Evolutionary conservation across 2,329 filamentous ascomycete species (phyloP), one percentile per base, ranked within the genome.

Genomic region (Laburnicola sp.): DNA sequence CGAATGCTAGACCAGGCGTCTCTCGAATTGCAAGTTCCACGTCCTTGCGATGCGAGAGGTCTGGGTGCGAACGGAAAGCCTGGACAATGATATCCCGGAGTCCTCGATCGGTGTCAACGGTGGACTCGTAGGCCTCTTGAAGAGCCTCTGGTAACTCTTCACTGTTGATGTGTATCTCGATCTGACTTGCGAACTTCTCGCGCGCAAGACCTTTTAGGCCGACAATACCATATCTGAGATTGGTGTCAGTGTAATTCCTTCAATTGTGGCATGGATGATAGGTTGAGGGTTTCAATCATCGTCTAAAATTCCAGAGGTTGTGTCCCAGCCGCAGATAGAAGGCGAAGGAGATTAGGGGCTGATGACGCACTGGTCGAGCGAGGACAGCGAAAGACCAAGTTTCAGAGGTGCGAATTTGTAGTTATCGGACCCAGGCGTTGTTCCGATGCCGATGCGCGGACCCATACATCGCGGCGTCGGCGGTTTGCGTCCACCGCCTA

Each of bases 61-160:
- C 70, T 11, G 77, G 77, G 48, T 79, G 74, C 11, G 63, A 71
- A 38, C 74, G 71, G 66, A 80, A 80, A 2, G 75, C 68, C 54
- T 79, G 75, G 41, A 79, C 66, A 45, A 80, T 71, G 41, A 80
- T 63, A 53, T 78, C 75, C 22, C 78, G 71, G 25, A 80, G 70
- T 8, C 78, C 78, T 31, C 78, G 72, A 59, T 80, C 78, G 21
- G 69, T 71, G 63, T 80, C 77, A 54, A 80, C 72, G 39, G 78
- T 80, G 30, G 72, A 74, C 51, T 74, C 74, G 64, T 79, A 80
- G 10, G 75, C 77, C 55, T 78, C 75, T 64, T 76, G 72, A 56
- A 78, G 77, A 16, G 76, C 75, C 41, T 77, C 75, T 43, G 78
- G 72, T 31, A 80, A 70, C 47, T 80, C 77, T 5, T 72, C 63